These are phyloP conservation scores for Apophysomyces variabilis DNA, from an alignment of 371 early-diverging fungal species.

Conservation along the genomic window DNA sequence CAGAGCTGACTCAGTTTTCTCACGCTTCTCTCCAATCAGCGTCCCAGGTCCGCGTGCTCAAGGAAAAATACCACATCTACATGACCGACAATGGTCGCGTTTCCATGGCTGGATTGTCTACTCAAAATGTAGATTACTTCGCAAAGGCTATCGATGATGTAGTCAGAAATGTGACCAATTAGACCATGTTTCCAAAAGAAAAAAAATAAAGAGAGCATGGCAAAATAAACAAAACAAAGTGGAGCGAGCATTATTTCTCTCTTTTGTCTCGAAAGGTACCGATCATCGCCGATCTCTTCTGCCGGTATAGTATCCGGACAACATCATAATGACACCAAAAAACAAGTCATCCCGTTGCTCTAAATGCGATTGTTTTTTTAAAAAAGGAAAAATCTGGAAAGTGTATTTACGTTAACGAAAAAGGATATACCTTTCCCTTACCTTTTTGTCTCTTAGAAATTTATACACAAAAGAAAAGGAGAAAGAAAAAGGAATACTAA, in stretches of 20 bases:
- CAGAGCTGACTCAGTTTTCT: neutral
- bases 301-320: neutral
- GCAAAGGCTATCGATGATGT: conserved; percentile 81
- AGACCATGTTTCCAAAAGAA: conserved; percentile 4
- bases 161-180: conserved; percentile 56
- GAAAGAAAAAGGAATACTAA: neutral
- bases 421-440: neutral
- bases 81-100: conserved; percentile 94
- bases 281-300: neutral
- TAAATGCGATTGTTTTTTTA: too few species aligned
- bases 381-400: neutral
- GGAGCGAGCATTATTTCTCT: neutral
- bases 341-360: too few species aligned
- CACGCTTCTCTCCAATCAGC: conserved; percentile 27
- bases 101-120: conserved; percentile 92
- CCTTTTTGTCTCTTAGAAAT: conserved; percentile 3
- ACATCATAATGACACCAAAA: too few species aligned
- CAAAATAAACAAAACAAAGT: neutral
- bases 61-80: conserved; percentile 89
- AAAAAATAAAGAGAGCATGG: neutral
- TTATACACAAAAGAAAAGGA: too few species aligned
- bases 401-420: neutral
- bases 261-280: neutral
- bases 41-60: conserved; percentile 75
- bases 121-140: conserved; percentile 84